Evolutionary conservation across 108 stramenopile genomes (phyloP).

Genomic region (Stephanodiscus minutulus): DNA sequence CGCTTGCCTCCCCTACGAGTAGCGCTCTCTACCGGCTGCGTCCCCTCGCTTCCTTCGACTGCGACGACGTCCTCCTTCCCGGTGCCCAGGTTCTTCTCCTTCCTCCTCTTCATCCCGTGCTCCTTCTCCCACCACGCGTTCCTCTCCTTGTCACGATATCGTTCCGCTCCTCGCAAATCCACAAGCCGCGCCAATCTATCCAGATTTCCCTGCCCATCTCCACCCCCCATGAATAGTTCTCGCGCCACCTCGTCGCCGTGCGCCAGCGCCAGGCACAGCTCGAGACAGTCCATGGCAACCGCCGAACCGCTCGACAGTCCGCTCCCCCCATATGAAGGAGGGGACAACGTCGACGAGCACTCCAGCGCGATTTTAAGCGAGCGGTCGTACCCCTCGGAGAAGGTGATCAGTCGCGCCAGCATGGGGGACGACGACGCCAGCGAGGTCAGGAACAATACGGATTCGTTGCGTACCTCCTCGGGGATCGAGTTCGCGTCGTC

Average conservation of each 20-base stretch:
- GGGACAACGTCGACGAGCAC: neutral
- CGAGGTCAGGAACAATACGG: conserved; percentile 57
- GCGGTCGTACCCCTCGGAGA: conserved; percentile 65
- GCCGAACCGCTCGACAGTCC: conserved; percentile 53
- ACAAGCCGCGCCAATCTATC: conserved; percentile 62
- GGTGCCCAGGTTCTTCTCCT: neutral
- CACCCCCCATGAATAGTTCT: conserved; percentile 52
- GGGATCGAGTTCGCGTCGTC: conserved; percentile 14
- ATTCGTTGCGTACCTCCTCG: conserved; percentile 73
- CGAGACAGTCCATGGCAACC: conserved; percentile 59
- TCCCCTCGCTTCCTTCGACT: conserved; percentile 1
- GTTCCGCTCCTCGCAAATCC: conserved; percentile 65
- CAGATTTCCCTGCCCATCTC: conserved; percentile 52
- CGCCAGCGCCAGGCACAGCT: conserved; percentile 54
- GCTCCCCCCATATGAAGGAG: conserved; percentile 28
- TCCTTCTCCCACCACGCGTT: conserved; percentile 50
- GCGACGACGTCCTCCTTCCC: neutral
- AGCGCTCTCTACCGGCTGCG: neutral
- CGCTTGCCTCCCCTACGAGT: conserved; percentile 24
- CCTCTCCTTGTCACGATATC: conserved; percentile 46
- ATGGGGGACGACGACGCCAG: conserved; percentile 54
- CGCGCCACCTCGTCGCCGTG: conserved; percentile 61
- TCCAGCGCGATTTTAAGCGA: conserved; percentile 55
- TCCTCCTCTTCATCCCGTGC: conserved; percentile 5
- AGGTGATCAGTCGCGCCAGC: conserved; percentile 70